These are phyloP conservation scores for Pterocarpus santalinus DNA, from an alignment of 306 rosid genomes.

Conservation along the genomic window DNA sequence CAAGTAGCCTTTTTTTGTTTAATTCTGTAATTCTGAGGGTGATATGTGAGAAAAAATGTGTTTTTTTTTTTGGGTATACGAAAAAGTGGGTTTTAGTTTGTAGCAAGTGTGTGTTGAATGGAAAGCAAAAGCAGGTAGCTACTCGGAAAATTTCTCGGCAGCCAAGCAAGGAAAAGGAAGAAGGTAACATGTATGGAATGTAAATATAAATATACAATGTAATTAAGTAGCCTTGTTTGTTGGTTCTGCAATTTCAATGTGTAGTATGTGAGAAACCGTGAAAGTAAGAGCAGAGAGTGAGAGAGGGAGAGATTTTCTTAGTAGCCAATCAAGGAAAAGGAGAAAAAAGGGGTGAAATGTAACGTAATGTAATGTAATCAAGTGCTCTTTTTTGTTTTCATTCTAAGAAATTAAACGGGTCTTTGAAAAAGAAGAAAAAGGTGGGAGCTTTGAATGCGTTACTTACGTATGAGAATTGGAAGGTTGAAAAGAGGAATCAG, in stretches of 20 bases:
- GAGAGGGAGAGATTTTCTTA: background rate
- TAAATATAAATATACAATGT: no score
- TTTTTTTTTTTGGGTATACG: no score
- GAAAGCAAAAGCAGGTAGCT: background rate
- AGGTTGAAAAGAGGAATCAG: slow-evolving; percentile 31
- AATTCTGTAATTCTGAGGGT: slow-evolving; percentile 1
- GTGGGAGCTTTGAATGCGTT: background rate
- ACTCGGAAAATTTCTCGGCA: background rate
- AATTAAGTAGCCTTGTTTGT: no score
- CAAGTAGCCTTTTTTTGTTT: background rate
- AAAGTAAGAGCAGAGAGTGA: no score
- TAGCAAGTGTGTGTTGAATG: no score
- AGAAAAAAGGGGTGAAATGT: background rate
- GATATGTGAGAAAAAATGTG: no score
- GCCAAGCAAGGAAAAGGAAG: background rate
- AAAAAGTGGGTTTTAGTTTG: no score
- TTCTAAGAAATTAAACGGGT: background rate
- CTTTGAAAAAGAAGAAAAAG: background rate
- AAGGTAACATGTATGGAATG: background rate
- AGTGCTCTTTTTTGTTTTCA: no score
- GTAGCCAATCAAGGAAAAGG: background rate
- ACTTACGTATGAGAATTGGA: slow-evolving; percentile 27
- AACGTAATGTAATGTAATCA: no score
- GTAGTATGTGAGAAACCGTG: background rate
- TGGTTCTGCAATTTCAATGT: background rate